Base-by-base conservation (phyloP, 495 filamentous ascomycete species). In the Parachaetomium inaequale region DNA sequence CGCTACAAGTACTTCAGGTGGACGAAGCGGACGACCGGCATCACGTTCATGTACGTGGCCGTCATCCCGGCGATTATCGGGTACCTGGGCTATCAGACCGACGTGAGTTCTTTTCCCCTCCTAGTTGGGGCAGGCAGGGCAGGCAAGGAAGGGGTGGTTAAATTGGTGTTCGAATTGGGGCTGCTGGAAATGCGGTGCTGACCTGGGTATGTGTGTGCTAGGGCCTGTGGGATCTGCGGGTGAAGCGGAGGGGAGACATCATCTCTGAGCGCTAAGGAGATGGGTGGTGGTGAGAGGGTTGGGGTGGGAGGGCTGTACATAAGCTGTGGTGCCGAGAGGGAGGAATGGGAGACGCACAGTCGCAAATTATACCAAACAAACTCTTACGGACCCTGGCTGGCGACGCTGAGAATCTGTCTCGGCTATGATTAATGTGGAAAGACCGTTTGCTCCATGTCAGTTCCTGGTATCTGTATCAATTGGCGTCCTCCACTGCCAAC, bases 1-100 rank as follows among this genome's bases (percentile, higher is more conserved):
- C 89, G 94, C 53, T 88, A 92, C 84, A 93, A 90, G 78, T 96
- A 92, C 84, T 98, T 97, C 84, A 84, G 90, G 69, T 98, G 90
- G 89, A 97, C 87, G 15, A 82, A 85, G 26, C 82, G 89, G 65
- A 94, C 92, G 47, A 91, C 89, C 26, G 84, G 84, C 80, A 64
- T 96, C 63, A 88, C 85, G 4, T 84, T 96, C 68, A 71, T 86
- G 34, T 96, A 91, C 76, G 81, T 87, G 59, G 75, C 85, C 28
- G 75, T 83, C 38, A 82, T 97, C 25, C 94, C 94, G 7, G 71
- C 75, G 32, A 74, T 87, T 36, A 43, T 96, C 56, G 86, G 85
- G 36, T 86, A 87, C 63, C 54, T 93, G 38, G 90, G 82, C 21
- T 95, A 87, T 68, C 82, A 79, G 61, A 90, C 85, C 29, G 93